Percentiles rank a stretch among this genome's conserved stretches.
These are phyloP conservation scores for Nevesoporus exiguus DNA, from an alignment of 768 basidiomycete genomes.

Conservation along the genomic window DNA sequence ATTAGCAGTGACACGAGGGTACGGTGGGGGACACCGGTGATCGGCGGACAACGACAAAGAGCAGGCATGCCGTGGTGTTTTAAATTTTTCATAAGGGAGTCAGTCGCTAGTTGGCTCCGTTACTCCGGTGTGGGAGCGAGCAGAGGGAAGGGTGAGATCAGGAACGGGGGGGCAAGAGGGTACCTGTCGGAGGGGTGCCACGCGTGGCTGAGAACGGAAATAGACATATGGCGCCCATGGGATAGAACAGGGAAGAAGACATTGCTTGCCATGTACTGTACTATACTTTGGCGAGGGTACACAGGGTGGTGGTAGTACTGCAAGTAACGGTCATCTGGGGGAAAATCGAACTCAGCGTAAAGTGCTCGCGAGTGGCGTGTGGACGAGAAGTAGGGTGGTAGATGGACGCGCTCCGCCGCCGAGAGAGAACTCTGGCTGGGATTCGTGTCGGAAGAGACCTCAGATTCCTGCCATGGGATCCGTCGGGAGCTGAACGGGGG, in stretches of 20 bases:
- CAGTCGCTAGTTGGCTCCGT: conserved; percentile 22
- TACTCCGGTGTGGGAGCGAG: conserved; percentile 8
- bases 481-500: conserved; percentile 11
- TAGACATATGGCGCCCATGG: conserved; percentile 17
- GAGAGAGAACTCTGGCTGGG: conserved; percentile 2
- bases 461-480: conserved; percentile 9
- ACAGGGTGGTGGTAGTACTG: not conserved
- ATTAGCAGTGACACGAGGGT: not conserved
- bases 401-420: conserved; percentile 2
- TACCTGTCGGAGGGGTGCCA: not conserved
- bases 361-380: not conserved
- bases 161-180: conserved; percentile 7
- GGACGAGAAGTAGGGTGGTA: not conserved
- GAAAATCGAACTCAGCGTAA: not conserved
- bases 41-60: conserved; percentile 1
- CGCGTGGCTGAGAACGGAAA: conserved; percentile 4
- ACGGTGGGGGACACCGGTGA: too few species aligned
- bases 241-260: not conserved
- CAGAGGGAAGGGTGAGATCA: conserved; percentile 13
- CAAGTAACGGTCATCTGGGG: not conserved
- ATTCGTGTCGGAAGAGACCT: conserved; percentile 2
- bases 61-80: not conserved
- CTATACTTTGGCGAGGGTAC: not conserved
- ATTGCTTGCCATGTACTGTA: not conserved
- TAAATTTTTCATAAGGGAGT: conserved; percentile 7